Evolutionary conservation across 352 stramenopile species (phyloP).

Genomic region (Phytophthora ohioensis): DNA sequence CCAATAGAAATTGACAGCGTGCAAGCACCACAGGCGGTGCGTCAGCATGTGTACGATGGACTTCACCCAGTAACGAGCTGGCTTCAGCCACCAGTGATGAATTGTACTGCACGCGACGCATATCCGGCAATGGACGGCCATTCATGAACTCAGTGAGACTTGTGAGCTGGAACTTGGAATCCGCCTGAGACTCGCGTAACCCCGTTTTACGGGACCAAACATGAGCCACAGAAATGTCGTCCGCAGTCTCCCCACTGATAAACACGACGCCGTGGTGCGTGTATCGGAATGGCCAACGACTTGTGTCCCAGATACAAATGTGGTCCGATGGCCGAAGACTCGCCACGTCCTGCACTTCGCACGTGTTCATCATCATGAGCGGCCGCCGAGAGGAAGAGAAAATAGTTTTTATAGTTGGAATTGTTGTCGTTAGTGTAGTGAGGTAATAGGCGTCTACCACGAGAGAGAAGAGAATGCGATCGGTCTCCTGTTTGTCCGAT

Average conservation of each 20-base stretch:
- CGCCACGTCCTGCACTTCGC: conserved; percentile 61
- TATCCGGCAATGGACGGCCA: conserved; percentile 56
- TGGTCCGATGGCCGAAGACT: conserved; percentile 73
- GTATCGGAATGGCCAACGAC: conserved; percentile 80
- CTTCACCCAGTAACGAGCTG: conserved; percentile 67
- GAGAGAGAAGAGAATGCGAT: background rate
- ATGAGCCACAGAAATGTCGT: conserved; percentile 71
- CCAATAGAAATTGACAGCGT: conserved; percentile 72
- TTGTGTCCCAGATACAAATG: conserved; percentile 85
- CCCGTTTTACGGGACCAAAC: conserved; percentile 72
- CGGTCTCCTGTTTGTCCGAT: conserved; percentile 11
- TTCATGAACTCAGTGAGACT: conserved; percentile 79
- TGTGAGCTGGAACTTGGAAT: conserved; percentile 75
- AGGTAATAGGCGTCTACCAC: background rate
- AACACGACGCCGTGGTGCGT: conserved; percentile 83
- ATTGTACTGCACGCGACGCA: conserved; percentile 84
- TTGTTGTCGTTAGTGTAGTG: background rate
- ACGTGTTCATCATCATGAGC: conserved; percentile 62
- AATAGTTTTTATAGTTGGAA: background rate
- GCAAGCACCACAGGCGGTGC: conserved; percentile 76
- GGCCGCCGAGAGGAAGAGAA: background rate
- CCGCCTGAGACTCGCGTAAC: conserved; percentile 66
- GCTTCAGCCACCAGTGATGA: conserved; percentile 69
- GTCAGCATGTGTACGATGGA: conserved; percentile 67
- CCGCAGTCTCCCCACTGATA: conserved; percentile 39